phyloP scores from a whole-genome alignment of 345 rosid species.

The Lenwebbia sp. region DNA sequence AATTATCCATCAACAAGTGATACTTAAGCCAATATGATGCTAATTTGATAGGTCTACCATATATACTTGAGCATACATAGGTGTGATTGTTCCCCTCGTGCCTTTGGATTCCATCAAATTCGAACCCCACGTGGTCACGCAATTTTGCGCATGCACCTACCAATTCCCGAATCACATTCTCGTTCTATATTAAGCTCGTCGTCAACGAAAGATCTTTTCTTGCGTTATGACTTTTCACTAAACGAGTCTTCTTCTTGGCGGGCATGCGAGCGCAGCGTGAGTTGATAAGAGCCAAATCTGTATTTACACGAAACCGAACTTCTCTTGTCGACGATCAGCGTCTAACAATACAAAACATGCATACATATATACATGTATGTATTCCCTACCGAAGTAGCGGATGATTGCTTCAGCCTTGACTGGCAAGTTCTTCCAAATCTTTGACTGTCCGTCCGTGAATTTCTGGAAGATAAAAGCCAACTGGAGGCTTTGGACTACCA shows the following conservation, averaged over 20 bases:
- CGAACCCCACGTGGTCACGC: no score
- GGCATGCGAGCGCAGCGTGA: background rate
- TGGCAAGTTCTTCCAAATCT: background rate
- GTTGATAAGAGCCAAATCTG: background rate
- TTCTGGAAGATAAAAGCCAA: background rate
- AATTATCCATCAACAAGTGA: no score
- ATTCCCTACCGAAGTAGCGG: background rate
- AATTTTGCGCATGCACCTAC: no score
- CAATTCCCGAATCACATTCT: slow-evolving; percentile 1
- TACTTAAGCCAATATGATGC: no score
- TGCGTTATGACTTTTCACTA: no score
- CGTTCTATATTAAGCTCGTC: no score
- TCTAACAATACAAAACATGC: background rate
- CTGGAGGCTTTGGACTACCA: background rate
- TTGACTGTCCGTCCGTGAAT: background rate
- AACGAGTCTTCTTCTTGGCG: background rate
- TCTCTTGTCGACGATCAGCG: background rate
- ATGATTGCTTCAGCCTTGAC: background rate
- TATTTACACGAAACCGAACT: background rate
- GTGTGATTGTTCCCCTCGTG: no score
- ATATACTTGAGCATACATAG: no score
- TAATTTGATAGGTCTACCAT: no score
- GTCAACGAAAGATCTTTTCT: no score
- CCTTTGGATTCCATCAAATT: no score
- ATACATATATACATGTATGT: background rate